Percentiles rank a stretch among this genome's conserved stretches.
Conservation (phyloP, 2,329 filamentous ascomycete genomes). For the Trichoderma oligosporum region DNA sequence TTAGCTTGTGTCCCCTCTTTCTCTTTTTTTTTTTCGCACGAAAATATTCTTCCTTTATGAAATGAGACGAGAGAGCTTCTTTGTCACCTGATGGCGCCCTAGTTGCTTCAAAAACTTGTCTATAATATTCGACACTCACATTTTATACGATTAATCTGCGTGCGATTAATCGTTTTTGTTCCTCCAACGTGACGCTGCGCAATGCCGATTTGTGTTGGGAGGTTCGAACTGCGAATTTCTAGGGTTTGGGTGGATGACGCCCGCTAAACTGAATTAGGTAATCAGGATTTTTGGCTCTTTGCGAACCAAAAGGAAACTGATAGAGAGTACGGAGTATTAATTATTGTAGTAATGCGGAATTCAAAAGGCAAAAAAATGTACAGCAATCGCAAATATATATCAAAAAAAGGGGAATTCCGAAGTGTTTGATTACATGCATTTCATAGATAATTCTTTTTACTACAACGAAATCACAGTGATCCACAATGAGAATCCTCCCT, state of each 20-base stretch:
- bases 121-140: slow-evolving; percentile 24
- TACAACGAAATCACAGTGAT: slow-evolving; percentile 26
- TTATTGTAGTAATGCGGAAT: not conserved
- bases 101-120: not conserved
- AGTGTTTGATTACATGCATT: slow-evolving; percentile 29
- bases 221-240: slow-evolving; percentile 41
- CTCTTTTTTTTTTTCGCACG: slow-evolving; percentile 26
- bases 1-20: slow-evolving; percentile 25
- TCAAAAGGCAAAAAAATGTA: not conserved
- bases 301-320: not conserved
- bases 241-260: slow-evolving; percentile 41
- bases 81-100: slow-evolving; percentile 1
- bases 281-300: slow-evolving; percentile 27
- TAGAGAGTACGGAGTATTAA: too few relatives aligned
- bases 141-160: slow-evolving; percentile 37
- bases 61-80: not conserved
- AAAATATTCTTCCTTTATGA: slow-evolving; percentile 17
- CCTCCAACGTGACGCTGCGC: slow-evolving; percentile 30
- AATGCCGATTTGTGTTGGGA: slow-evolving; percentile 40
- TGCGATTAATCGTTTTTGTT: slow-evolving; percentile 31
- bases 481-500: slow-evolving; percentile 24
- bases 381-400: not conserved
- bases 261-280: slow-evolving; percentile 42
- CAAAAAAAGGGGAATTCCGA: not conserved
- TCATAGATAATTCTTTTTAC: slow-evolving; percentile 23